phyloP scores from a whole-genome alignment of 331 rosid species.

The Acacia pycnantha region DNA sequence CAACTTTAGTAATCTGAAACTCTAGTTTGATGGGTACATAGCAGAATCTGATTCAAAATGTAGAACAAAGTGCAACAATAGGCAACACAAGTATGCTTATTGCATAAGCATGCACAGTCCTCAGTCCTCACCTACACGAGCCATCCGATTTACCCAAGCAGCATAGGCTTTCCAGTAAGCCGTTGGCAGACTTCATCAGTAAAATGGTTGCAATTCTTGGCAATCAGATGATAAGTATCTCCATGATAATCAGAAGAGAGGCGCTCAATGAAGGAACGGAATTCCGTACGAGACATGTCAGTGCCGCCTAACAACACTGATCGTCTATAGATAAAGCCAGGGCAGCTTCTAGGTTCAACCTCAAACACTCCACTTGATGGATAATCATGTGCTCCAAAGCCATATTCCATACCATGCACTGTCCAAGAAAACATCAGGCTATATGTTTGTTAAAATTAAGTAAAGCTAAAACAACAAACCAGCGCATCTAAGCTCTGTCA shows the following conservation, averaged over 20 bases:
- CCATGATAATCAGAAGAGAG: constrained; percentile 82
- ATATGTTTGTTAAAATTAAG: constrained; percentile 1
- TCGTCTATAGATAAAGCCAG: constrained; percentile 88
- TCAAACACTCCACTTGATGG: constrained; percentile 92
- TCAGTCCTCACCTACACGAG: constrained; percentile 80
- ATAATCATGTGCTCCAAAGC: constrained; percentile 96
- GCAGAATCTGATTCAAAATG: constrained; percentile 11
- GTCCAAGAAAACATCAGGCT: constrained; percentile 37
- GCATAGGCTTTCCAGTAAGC: constrained; percentile 87
- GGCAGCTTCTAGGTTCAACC: constrained; percentile 96
- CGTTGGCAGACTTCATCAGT: constrained; percentile 77
- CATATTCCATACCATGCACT: constrained; percentile 93
- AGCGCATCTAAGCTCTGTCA: constrained; percentile 2
- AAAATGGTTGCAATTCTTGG: constrained; percentile 98
- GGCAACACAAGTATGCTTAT: not conserved
- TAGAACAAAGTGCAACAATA: not conserved
- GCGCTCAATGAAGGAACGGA: constrained; percentile 73
- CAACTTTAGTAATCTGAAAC: constrained; percentile 12
- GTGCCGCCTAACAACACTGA: constrained; percentile 82
- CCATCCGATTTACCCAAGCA: constrained; percentile 92
- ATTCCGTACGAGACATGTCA: constrained; percentile 63
- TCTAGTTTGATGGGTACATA: not conserved
- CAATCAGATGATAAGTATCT: constrained; percentile 92
- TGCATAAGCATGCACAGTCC: constrained; percentile 21
- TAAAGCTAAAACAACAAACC: constrained; percentile 3